Conservation (phyloP, 495 filamentous ascomycete genomes). For the Haplographium delicatum region DNA sequence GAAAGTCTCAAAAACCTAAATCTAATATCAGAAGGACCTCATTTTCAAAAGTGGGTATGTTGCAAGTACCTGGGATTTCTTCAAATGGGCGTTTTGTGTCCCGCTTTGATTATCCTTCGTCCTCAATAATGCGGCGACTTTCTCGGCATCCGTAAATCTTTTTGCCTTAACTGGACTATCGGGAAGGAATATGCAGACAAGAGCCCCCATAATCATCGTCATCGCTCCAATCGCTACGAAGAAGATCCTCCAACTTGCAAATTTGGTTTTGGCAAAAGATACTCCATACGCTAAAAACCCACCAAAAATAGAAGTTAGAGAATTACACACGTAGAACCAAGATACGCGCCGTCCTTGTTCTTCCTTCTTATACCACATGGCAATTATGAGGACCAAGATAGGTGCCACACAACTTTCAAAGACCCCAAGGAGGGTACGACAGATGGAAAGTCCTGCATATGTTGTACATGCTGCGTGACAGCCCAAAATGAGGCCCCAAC, state of each 20-base stretch:
- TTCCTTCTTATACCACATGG: conserved; percentile 57
- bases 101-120: conserved; percentile 63
- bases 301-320: conserved; percentile 41
- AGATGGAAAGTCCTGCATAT: conserved; percentile 45
- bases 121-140: conserved; percentile 53
- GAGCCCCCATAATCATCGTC: conserved; percentile 49
- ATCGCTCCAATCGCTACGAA: conserved; percentile 64
- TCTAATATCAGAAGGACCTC: too few species aligned
- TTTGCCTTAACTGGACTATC: conserved; percentile 66
- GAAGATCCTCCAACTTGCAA: conserved; percentile 30
- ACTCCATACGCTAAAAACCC: conserved; percentile 15
- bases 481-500: conserved; percentile 52
- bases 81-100: conserved; percentile 66
- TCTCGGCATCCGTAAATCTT: conserved; percentile 58
- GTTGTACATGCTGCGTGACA: conserved; percentile 45
- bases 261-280: neutral
- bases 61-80: conserved; percentile 45
- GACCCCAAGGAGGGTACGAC: conserved; percentile 57
- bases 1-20: conserved; percentile 47
- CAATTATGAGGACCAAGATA: conserved; percentile 55
- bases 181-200: conserved; percentile 60
- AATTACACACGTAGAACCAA: conserved; percentile 62
- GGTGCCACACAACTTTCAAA: conserved; percentile 59
- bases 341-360: conserved; percentile 54
- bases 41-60: neutral